A percentile compares a stretch with the other conserved stretches of the same genome.
phyloP scores from a whole-genome alignment of 225 moss, liverwort and hornwort genomes.

The Polytrichum formosum region DNA sequence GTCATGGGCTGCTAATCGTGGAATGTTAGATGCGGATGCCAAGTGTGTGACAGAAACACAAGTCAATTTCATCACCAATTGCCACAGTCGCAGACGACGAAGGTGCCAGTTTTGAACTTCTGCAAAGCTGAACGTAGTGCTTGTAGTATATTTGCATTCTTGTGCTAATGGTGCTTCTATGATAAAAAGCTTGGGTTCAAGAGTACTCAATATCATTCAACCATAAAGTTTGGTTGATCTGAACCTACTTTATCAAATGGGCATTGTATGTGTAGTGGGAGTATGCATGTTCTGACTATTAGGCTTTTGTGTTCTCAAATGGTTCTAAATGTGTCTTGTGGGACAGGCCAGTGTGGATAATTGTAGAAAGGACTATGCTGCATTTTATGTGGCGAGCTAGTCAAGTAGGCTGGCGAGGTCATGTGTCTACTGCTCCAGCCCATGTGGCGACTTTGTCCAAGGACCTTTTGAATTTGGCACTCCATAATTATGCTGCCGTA shows the following conservation, averaged over 20 bases:
- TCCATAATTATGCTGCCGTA: conserved; percentile 73
- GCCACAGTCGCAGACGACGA: conserved; percentile 39
- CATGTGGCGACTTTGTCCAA: conserved; percentile 53
- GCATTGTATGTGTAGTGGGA: too few relatives aligned
- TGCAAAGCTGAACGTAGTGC: too few relatives aligned
- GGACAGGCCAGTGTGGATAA: conserved; percentile 71
- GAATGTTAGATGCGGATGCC: conserved; percentile 40
- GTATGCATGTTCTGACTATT: too few relatives aligned
- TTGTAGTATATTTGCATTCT: too few relatives aligned
- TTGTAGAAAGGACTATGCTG: conserved; percentile 50
- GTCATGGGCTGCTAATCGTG: conserved; percentile 32
- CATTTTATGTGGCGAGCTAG: conserved; percentile 62
- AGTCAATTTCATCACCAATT: conserved; percentile 61
- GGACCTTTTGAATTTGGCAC: conserved; percentile 61
- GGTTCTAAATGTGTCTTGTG: neutral
- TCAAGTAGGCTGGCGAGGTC: conserved; percentile 56
- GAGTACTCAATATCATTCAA: too few relatives aligned
- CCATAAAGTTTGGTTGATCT: too few relatives aligned
- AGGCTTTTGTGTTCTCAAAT: neutral
- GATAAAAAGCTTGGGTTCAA: too few relatives aligned
- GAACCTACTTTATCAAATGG: too few relatives aligned
- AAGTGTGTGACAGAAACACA: conserved; percentile 57
- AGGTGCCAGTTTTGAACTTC: conserved; percentile 29
- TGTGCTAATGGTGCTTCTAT: too few relatives aligned
- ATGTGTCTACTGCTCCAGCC: conserved; percentile 45